phyloP scores from a whole-genome alignment of 306 rosid species.

The Datisca glomerata region DNA sequence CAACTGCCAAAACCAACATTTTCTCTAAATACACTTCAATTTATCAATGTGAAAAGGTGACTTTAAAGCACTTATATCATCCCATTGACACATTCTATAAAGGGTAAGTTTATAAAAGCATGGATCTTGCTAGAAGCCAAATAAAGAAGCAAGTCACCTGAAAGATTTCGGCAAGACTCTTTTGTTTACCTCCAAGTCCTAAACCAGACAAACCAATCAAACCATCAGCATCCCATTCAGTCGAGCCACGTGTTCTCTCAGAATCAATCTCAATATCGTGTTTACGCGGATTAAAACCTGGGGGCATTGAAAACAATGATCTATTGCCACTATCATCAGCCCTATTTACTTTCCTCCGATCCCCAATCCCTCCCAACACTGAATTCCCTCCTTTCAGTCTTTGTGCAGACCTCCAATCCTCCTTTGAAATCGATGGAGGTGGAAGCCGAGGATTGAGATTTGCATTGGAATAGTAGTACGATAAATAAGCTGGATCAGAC shows the following conservation, averaged over 20 bases:
- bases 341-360: slow-evolving; percentile 50
- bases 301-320: slow-evolving; percentile 54
- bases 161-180: slow-evolving; percentile 35
- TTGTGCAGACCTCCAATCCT: slow-evolving; percentile 77
- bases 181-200: slow-evolving; percentile 39
- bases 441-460: slow-evolving; percentile 84
- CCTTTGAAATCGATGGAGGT: slow-evolving; percentile 76
- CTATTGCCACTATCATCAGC: slow-evolving; percentile 39
- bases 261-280: slow-evolving; percentile 41
- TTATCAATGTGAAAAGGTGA: too few relatives aligned
- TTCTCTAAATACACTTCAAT: too few relatives aligned
- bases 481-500: slow-evolving; percentile 84
- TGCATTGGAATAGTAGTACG: slow-evolving; percentile 69
- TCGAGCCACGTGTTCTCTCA: slow-evolving; percentile 42
- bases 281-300: slow-evolving; percentile 57
- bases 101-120: too few relatives aligned
- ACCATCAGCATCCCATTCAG: slow-evolving; percentile 51
- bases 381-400: slow-evolving; percentile 50
- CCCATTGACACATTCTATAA: too few relatives aligned
- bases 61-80: too few relatives aligned
- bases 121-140: too few relatives aligned
- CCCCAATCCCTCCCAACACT: slow-evolving; percentile 77
- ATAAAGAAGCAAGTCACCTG: slow-evolving; percentile 29
- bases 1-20: not conserved
- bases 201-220: slow-evolving; percentile 36